Evolutionary conservation across 2,329 filamentous ascomycete genomes (phyloP).

Genomic region (Fusarium sp.): DNA sequence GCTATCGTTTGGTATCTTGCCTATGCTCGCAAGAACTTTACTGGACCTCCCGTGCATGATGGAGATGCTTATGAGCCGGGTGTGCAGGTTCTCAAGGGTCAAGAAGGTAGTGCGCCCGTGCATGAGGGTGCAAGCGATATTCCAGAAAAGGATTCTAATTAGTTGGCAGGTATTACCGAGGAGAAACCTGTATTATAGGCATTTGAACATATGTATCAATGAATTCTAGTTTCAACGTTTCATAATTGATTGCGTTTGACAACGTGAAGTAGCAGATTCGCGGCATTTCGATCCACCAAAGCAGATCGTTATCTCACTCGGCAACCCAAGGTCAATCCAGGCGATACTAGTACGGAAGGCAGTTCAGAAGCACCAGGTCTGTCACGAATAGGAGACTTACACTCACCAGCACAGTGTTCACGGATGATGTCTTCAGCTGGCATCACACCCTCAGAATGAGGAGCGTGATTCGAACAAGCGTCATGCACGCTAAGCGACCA

Average conservation of each 20-base stretch:
- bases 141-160: constrained; percentile 36
- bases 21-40: constrained; percentile 72
- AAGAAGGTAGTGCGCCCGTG: constrained; percentile 15
- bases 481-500: not conserved
- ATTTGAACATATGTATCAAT: constrained; percentile 24
- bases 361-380: not conserved
- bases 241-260: not conserved
- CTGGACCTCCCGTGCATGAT: constrained; percentile 58
- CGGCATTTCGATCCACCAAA: not conserved
- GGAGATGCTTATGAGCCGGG: constrained; percentile 25
- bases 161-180: constrained; percentile 7
- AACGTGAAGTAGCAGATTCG: not conserved
- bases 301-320: not conserved
- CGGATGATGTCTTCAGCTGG: not conserved
- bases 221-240: constrained; percentile 1
- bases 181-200: constrained; percentile 17
- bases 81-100: constrained; percentile 36
- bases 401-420: not conserved
- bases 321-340: not conserved
- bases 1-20: constrained; percentile 72
- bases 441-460: not conserved
- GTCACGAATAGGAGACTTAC: not conserved
- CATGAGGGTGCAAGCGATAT: constrained; percentile 18
- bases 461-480: not conserved
- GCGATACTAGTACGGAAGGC: no score